Conservation (phyloP, 2,329 filamentous ascomycete species). For the Xylariomycetidae sp. region DNA sequence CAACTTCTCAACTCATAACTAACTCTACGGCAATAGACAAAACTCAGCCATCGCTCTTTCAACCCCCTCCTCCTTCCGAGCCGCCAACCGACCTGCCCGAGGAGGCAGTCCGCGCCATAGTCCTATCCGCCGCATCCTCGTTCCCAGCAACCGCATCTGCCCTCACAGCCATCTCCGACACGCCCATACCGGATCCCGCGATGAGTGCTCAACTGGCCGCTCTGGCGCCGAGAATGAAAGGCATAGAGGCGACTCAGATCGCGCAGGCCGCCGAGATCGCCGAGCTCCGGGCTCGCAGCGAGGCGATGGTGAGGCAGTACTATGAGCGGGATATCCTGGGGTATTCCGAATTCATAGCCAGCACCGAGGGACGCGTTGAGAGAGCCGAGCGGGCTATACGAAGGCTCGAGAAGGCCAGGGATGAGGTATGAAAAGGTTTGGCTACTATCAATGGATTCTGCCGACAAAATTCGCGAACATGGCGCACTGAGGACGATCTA, state of each 20-base stretch:
- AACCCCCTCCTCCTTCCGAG: slow-evolving; percentile 37
- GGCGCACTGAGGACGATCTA: too few species aligned
- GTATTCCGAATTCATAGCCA: slow-evolving; percentile 64
- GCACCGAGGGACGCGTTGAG: slow-evolving; percentile 64
- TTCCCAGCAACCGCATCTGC: slow-evolving; percentile 54
- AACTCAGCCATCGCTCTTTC: slow-evolving; percentile 51
- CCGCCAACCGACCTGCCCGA: slow-evolving; percentile 48
- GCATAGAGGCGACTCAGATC: slow-evolving; percentile 54
- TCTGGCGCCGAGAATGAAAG: slow-evolving; percentile 58
- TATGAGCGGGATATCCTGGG: slow-evolving; percentile 68
- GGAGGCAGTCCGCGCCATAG: slow-evolving; percentile 48
- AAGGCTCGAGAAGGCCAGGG: slow-evolving; percentile 56
- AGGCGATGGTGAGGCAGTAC: slow-evolving; percentile 60
- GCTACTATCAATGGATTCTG: not conserved
- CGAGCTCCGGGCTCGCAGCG: slow-evolving; percentile 60
- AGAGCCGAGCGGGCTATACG: slow-evolving; percentile 61
- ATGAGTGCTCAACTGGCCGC: slow-evolving; percentile 53
- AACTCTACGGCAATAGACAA: slow-evolving; percentile 37
- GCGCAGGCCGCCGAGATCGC: slow-evolving; percentile 60
- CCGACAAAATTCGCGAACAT: too few species aligned
- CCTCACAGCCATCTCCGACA: slow-evolving; percentile 52
- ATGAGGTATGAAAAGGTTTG: slow-evolving; percentile 33
- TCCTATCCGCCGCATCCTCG: slow-evolving; percentile 51
- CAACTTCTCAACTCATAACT: slow-evolving; percentile 1
- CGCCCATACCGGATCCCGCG: slow-evolving; percentile 50